These are phyloP conservation scores for Isoetes taiwanensis DNA, from an alignment of 75 land plant species.

Conservation along the genomic window DNA sequence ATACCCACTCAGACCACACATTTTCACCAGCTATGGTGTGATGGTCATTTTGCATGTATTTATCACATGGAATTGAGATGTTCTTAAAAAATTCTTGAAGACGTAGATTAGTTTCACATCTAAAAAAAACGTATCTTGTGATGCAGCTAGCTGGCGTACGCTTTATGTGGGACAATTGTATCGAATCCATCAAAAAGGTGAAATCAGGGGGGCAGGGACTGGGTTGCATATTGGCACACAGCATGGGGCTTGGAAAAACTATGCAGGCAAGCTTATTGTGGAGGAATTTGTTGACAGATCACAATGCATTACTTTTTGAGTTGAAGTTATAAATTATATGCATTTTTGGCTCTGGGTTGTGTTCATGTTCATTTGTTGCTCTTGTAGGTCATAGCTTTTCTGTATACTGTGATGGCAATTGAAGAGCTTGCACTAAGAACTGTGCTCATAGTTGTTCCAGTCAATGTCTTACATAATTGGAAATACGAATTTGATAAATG, in stretches of 20 bases:
- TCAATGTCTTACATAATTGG: constrained; percentile 97
- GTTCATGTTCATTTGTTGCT: not conserved
- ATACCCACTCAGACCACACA: no score
- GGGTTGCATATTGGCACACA: constrained; percentile 96
- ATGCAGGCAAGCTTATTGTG: constrained; percentile 51
- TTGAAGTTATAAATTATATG: no score
- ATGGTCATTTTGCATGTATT: no score
- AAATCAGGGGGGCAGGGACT: constrained; percentile 84
- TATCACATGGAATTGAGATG: no score
- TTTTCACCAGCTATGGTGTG: no score
- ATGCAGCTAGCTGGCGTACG: constrained; percentile 76
- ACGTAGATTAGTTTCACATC: no score
- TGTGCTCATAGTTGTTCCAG: constrained; percentile 89
- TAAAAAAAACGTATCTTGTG: no score
- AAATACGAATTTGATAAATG: constrained; percentile 78
- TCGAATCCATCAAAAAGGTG: constrained; percentile 73
- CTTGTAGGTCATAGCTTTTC: constrained; percentile 87
- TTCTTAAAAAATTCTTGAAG: no score
- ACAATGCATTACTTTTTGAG: no score
- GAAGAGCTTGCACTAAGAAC: constrained; percentile 61
- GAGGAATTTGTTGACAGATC: not conserved
- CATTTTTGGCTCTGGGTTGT: not conserved
- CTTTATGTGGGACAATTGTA: constrained; percentile 95
- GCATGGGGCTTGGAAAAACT: constrained; percentile 98
- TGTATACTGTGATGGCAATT: constrained; percentile 73